A percentile compares a stretch with the other conserved stretches of the same genome.
Conservation (phyloP, 257 asterid genomes). For the Solanum lignicaule region DNA sequence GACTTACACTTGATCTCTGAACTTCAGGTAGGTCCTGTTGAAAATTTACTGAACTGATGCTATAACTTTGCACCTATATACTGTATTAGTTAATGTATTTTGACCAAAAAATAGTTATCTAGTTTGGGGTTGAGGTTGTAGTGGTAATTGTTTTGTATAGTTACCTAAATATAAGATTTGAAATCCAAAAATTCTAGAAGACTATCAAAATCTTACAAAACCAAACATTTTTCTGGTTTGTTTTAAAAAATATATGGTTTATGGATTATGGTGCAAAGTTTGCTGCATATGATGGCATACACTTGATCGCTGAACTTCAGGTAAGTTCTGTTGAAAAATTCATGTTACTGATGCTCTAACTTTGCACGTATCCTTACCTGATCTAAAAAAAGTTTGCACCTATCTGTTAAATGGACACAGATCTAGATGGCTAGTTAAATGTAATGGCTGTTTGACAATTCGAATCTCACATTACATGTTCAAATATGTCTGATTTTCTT, state of each 20-base stretch:
- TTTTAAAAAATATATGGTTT: not conserved
- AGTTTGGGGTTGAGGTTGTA: not conserved
- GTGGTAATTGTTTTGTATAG: not conserved
- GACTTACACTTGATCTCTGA: constrained; percentile 97
- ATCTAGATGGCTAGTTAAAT: not conserved
- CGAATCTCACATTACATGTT: not conserved
- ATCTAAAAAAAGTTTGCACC: constrained; percentile 13
- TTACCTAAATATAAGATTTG: not conserved
- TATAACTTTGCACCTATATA: constrained; percentile 31
- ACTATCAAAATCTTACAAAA: not conserved
- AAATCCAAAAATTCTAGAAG: not conserved
- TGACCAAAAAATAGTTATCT: not conserved
- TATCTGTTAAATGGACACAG: not conserved
- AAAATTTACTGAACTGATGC: constrained; percentile 57
- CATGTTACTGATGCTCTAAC: constrained; percentile 56
- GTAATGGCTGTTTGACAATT: not conserved
- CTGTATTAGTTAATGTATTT: not conserved
- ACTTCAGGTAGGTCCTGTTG: constrained; percentile 87
- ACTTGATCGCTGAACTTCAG: constrained; percentile 97
- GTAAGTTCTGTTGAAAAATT: constrained; percentile 66
- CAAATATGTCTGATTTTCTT: not conserved
- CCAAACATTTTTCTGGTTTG: not conserved
- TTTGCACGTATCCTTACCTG: not conserved
- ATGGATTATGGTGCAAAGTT: constrained; percentile 28
- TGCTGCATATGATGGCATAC: constrained; percentile 79